These are phyloP conservation scores for Pleurotus citrinopileatus DNA, from an alignment of 768 basidiomycete genomes.

Conservation along the genomic window DNA sequence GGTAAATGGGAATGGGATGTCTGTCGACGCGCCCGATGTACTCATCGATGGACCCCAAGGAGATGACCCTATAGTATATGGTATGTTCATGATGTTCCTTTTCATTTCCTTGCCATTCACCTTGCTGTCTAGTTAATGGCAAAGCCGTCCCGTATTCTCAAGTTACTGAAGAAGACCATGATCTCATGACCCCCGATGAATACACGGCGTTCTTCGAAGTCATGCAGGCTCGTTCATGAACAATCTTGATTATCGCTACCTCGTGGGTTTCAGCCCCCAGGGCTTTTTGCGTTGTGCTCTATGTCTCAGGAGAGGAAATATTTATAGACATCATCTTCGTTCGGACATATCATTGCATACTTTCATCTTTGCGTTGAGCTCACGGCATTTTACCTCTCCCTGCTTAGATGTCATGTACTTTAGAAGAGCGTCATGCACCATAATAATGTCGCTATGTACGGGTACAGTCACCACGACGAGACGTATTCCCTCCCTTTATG, in stretches of 20 bases:
- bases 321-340: slow-evolving; percentile 3
- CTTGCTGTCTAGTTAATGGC: slow-evolving; percentile 61
- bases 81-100: slow-evolving; percentile 36
- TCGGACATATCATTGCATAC: not conserved
- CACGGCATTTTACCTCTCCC: not conserved
- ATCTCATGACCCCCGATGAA: slow-evolving; percentile 91
- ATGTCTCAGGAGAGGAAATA: not conserved
- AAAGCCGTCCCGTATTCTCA: slow-evolving; percentile 67
- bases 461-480: too few species aligned
- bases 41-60: slow-evolving; percentile 22
- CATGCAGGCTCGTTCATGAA: slow-evolving; percentile 45
- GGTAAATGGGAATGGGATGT: slow-evolving; percentile 20
- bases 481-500: too few species aligned
- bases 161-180: slow-evolving; percentile 91
- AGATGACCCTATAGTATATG: slow-evolving; percentile 68
- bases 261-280: not conserved
- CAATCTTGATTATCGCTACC: slow-evolving; percentile 1
- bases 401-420: not conserved
- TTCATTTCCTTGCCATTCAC: slow-evolving; percentile 2
- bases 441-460: not conserved
- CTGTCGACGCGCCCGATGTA: slow-evolving; percentile 11
- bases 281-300: not conserved
- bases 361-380: not conserved
- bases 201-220: slow-evolving; percentile 81
- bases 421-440: not conserved